These are phyloP conservation scores for Pseudopediastrum boryanum DNA, from an alignment of 139 green algal genomes.

Conservation along the genomic window DNA sequence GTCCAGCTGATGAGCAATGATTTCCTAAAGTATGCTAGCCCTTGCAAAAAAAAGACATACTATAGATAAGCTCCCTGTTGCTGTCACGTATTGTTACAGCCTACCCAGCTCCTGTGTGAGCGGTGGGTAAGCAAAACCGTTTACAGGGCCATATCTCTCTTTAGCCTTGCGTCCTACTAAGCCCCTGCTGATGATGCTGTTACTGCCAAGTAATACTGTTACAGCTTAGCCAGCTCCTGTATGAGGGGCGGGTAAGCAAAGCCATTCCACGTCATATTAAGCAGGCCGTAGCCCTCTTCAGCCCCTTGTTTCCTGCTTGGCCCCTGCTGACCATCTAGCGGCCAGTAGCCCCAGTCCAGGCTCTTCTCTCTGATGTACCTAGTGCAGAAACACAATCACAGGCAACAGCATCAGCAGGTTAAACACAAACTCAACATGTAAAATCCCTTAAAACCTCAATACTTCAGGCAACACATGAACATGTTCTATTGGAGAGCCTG, in stretches of 20 bases:
- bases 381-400: no score
- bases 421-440: neutral
- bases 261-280: conserved; percentile 30
- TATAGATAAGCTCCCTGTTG: no score
- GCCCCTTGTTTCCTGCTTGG: conserved; percentile 16
- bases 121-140: conserved; percentile 14
- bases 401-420: conserved; percentile 1
- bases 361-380: conserved; percentile 19
- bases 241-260: conserved; percentile 12
- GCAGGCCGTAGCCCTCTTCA: conserved; percentile 27
- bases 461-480: neutral
- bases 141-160: conserved; percentile 29
- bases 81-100: no score
- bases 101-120: conserved; percentile 18
- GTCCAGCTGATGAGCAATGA: no score
- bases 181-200: conserved; percentile 35
- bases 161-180: conserved; percentile 9
- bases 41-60: no score
- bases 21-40: no score
- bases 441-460: neutral
- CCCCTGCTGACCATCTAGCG: conserved; percentile 35
- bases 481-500: neutral
- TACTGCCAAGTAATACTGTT: no score
- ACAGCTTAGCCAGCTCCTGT: conserved; percentile 17
- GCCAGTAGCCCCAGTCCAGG: conserved; percentile 37